Base-by-base conservation (phyloP, 371 early-diverging fungal species). In the Syncephalastrum racemosum region DNA sequence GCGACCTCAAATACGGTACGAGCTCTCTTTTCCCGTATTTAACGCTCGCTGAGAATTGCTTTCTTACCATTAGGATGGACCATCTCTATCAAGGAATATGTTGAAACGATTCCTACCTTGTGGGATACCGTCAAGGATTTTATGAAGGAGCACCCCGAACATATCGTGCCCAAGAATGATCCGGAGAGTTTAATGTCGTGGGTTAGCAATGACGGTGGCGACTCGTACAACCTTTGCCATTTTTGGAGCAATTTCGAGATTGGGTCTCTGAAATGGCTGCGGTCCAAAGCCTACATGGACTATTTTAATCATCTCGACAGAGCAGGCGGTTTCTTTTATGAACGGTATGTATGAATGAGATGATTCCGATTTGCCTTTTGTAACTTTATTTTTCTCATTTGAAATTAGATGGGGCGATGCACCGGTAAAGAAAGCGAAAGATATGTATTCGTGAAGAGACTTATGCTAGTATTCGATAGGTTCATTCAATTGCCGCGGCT, bases 211-310 rank as follows among this genome's bases (percentile, higher is more conserved):
- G 57, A 72, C 27, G 53, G 54, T 18, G 76, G 76, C 15, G 47
- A 58, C 5, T 54, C 58, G 19, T 89, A 89, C 66, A 89, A 87
- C 50, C 64, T 84, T 16, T 95, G 96, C 63, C 97, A 97, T 62
- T 98, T 96, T 62, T 96, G 98, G 97, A 90, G 92, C 40, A 98
- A 97, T 63, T 97, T 98, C 81, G 98, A 97, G 70, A 94, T 98
- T 54, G 98, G 80, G n/a, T 83, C 84, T 63, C 78, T 97, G 61
- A 80, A 86, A 18, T 90, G 95, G 66, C 88, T 89, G 63, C 79
- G 95, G 59, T 72, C 82, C 16, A 66, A 75, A 8, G 79, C 72
- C 39, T 97, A 96, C 63, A 57, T 68, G 16, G 68, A 73, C 10
- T 94, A 80, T 61, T 97, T 98, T 69, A 81, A 92, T 16, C 88